These are phyloP conservation scores for Lecanicillium sp. DNA, from an alignment of 2,329 filamentous ascomycete genomes.

Conservation along the genomic window DNA sequence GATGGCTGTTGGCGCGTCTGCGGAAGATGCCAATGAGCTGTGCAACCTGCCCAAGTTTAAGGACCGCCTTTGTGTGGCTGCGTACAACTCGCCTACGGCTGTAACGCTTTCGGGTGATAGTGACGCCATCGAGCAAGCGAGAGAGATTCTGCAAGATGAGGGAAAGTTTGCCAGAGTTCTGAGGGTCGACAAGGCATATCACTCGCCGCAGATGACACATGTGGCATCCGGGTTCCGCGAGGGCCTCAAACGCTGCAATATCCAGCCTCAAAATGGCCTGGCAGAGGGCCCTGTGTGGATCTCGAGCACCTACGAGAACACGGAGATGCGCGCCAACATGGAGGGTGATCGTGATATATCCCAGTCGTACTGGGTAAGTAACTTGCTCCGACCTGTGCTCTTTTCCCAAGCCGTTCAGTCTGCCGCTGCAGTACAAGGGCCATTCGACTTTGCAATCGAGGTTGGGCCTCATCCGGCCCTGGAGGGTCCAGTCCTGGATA, in stretches of 20 bases:
- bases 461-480: conserved; percentile 41
- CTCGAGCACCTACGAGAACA: conserved; percentile 8
- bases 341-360: not conserved
- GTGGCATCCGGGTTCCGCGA: not conserved
- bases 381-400: conserved; percentile 24
- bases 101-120: conserved; percentile 17
- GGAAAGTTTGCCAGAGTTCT: conserved; percentile 9
- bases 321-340: not conserved
- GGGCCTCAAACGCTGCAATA: no score
- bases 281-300: conserved; percentile 3
- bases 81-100: conserved; percentile 12
- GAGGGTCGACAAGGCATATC: conserved; percentile 13
- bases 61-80: conserved; percentile 11
- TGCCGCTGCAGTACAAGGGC: conserved; percentile 1
- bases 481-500: conserved; percentile 27
- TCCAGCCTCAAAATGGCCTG: no score
- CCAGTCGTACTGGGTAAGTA: conserved; percentile 27
- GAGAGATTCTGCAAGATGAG: conserved; percentile 2
- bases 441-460: conserved; percentile 28
- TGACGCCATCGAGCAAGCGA: conserved; percentile 10
- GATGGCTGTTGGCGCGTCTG: conserved; percentile 35
- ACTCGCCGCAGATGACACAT: conserved; percentile 4
- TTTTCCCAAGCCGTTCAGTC: conserved; percentile 21
- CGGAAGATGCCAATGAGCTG: conserved; percentile 8
- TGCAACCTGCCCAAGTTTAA: not conserved